Conservation (phyloP, 768 basidiomycete species). For the Suillus plorans region DNA sequence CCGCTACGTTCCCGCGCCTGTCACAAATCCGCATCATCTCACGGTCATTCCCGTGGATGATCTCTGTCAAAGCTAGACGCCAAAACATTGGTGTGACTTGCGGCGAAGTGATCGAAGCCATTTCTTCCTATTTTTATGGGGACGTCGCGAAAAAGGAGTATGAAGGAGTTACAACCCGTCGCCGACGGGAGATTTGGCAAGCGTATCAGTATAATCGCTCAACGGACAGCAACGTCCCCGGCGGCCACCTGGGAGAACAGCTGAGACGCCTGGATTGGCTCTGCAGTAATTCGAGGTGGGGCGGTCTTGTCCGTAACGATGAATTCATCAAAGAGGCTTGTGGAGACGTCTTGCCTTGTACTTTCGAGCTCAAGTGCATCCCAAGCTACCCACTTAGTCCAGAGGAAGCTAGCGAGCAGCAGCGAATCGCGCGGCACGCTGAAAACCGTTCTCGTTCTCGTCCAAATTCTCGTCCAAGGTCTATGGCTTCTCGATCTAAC, state of each 20-base stretch:
- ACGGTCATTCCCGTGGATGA: conserved; percentile 53
- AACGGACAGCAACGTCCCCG: conserved; percentile 61
- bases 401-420: conserved; percentile 50
- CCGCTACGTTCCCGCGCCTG: conserved; percentile 66
- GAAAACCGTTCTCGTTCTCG: conserved; percentile 15
- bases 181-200: conserved; percentile 43
- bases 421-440: conserved; percentile 20
- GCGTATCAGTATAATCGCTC: conserved; percentile 70
- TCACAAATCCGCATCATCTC: conserved; percentile 53
- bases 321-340: conserved; percentile 41
- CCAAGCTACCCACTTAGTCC: conserved; percentile 46
- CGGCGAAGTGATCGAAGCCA: conserved; percentile 59
- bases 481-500: background rate
- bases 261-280: conserved; percentile 71
- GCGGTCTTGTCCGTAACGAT: conserved; percentile 54
- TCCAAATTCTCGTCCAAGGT: conserved; percentile 7
- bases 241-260: conserved; percentile 61
- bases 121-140: conserved; percentile 50
- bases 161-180: conserved; percentile 35
- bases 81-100: conserved; percentile 60
- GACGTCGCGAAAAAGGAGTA: conserved; percentile 55
- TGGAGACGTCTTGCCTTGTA: conserved; percentile 53
- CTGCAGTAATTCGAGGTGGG: conserved; percentile 56
- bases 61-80: conserved; percentile 47
- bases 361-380: conserved; percentile 57